These are phyloP conservation scores for Tolypocladium cylindrosporum DNA, from an alignment of 2,329 filamentous ascomycete genomes.

Conservation along the genomic window DNA sequence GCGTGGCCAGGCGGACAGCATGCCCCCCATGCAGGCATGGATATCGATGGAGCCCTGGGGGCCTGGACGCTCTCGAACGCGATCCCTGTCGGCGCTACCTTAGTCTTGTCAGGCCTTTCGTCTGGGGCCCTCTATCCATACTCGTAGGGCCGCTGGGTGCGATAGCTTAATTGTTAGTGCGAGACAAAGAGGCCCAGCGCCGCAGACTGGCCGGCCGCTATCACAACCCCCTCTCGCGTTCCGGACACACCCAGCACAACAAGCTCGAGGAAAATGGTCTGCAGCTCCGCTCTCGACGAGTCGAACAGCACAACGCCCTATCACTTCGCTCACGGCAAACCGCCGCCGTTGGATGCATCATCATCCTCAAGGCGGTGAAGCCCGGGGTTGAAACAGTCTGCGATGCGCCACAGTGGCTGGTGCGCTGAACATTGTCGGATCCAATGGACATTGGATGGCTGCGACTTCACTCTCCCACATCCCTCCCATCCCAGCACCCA, in stretches of 20 bases:
- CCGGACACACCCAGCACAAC: neutral
- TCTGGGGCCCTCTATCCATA: neutral
- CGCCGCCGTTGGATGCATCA: neutral
- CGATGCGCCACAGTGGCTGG: constrained; percentile 5
- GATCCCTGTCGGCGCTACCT: constrained; percentile 3
- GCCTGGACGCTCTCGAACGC: constrained; percentile 3
- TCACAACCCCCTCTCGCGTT: neutral
- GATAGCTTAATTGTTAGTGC: constrained; percentile 6
- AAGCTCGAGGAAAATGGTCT: neutral
- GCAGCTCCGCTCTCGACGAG: neutral
- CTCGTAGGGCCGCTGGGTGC: neutral
- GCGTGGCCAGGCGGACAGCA: neutral
- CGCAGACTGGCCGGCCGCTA: neutral
- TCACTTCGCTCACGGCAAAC: neutral
- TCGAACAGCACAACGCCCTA: too few relatives aligned
- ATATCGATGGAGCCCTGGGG: neutral
- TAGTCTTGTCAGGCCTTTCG: neutral
- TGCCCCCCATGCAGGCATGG: neutral
- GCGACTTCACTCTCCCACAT: neutral
- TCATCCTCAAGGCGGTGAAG: neutral
- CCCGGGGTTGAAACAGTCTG: neutral
- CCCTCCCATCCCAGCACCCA: neutral
- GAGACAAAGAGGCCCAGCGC: neutral
- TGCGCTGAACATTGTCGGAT: neutral
- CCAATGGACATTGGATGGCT: neutral